Base-by-base conservation (phyloP, 129 eudicot species). In the Tagetes erecta region DNA sequence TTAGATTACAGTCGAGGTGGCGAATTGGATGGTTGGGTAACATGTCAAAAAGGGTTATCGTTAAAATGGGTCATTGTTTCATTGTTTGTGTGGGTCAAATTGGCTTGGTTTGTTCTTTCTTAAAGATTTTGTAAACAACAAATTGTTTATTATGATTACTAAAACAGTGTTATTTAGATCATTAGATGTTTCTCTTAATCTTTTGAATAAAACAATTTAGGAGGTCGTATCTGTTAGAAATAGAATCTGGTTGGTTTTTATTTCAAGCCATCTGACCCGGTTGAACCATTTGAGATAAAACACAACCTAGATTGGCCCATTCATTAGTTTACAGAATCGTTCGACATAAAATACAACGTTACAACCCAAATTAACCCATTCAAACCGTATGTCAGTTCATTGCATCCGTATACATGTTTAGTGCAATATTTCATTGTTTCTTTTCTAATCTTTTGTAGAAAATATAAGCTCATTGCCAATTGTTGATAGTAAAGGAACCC, bases 381-480 rank as follows among this genome's bases (percentile, higher is more conserved):
- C 37, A 5, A 57, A 57, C 37, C 63, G 8, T 30, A 7, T 57
- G 11, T 7, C 37, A 56, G 63, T 33, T 56, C 36, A 2, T 6
- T 57, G 6, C 63, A 57, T 30, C 5, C 3, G 34, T 55, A 4
- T 11, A 20, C 60, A 12, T n/a, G 27, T 49, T 71, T 39, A 2
- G 3, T 51, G 38, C 12, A 9, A 59, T 20, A 39, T 65, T 10
- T 12, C 41, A 64, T 64, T 52, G n/a, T 40, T 44, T 74, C 60
- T 75, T 37, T 37, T 53, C 10, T 20, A 33, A 42, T 42, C 62
- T 60, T 71, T 68, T 41, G 13, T 86, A 87, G 92, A 80, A 62
- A 62, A 75, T 52, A 73, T 87, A 77, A 87, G 92, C 77, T 81
- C 92, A 2, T 50, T 84, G 51, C 92, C 92, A 66, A 78, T 87